Conservation (phyloP, 2,329 filamentous ascomycete species). For the Leptographium lundbergii region DNA sequence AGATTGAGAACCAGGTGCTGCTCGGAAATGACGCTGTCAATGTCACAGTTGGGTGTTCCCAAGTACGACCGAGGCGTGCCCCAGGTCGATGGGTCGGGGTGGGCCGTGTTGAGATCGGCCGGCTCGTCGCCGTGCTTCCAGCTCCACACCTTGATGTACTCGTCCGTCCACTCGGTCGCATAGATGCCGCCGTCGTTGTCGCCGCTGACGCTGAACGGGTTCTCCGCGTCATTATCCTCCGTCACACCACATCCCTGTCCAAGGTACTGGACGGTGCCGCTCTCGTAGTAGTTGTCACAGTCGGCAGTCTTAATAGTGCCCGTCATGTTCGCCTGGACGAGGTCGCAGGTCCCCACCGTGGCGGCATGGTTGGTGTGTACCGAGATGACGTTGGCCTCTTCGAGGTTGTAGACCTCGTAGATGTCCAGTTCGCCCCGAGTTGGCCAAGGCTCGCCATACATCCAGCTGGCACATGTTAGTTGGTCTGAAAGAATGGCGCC, state of each 20-base stretch:
- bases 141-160: constrained; percentile 28
- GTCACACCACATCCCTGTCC: constrained; percentile 28
- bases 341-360: constrained; percentile 21
- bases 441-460: constrained; percentile 43
- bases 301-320: constrained; percentile 19
- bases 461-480: constrained; percentile 26
- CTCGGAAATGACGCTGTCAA: constrained; percentile 47
- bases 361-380: constrained; percentile 35
- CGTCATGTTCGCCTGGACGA: constrained; percentile 19
- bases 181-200: constrained; percentile 16
- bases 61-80: constrained; percentile 50
- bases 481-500: neutral
- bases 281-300: constrained; percentile 24
- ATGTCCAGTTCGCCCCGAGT: constrained; percentile 53
- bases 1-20: constrained; percentile 67
- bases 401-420: constrained; percentile 51
- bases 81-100: constrained; percentile 53
- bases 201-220: constrained; percentile 5
- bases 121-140: constrained; percentile 23
- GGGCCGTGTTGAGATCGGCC: constrained; percentile 21
- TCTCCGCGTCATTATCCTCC: constrained; percentile 16
- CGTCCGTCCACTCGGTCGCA: constrained; percentile 29
- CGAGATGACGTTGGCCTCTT: constrained; percentile 41
- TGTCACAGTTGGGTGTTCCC: constrained; percentile 45
- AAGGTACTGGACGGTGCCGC: constrained; percentile 19